These are phyloP conservation scores for Rhizopus sp. DNA, from an alignment of 371 early-diverging fungal species.

Conservation along the genomic window DNA sequence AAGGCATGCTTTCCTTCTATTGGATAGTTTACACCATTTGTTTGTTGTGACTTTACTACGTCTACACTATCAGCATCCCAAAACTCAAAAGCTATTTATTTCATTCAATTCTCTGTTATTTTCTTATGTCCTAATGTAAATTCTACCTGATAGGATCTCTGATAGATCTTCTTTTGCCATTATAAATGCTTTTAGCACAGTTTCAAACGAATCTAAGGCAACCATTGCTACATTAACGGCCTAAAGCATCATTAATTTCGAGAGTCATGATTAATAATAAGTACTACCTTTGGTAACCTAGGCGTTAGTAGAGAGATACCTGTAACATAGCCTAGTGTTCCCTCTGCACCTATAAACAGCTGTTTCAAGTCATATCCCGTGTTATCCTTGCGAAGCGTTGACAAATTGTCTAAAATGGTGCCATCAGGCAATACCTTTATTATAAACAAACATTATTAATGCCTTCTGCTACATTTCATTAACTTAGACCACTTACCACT, in stretches of 20 bases:
- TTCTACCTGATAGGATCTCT: conserved; percentile 50
- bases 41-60: conserved; percentile 67
- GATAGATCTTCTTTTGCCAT: conserved; percentile 48
- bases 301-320: conserved; percentile 63
- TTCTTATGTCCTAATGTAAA: background rate
- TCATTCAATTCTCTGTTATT: background rate
- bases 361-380: conserved; percentile 95
- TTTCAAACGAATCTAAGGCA: conserved; percentile 44
- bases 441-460: background rate
- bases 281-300: conserved; percentile 21
- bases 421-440: conserved; percentile 80
- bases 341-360: conserved; percentile 95
- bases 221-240: conserved; percentile 47
- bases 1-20: conserved; percentile 63
- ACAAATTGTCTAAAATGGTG: conserved; percentile 79
- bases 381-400: conserved; percentile 83
- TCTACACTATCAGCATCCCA: conserved; percentile 72
- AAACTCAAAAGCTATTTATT: conserved; percentile 75
- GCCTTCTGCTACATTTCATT: background rate
- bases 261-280: too few species aligned
- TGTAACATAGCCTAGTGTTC: conserved; percentile 93
- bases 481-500: conserved; percentile 43
- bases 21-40: conserved; percentile 75
- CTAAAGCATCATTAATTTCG: conserved; percentile 7
- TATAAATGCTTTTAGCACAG: conserved; percentile 43